Percentiles rank a stretch among this genome's conserved stretches.
Conservation (phyloP, 495 filamentous ascomycete genomes). For the Annulohypoxylon moriforme region DNA sequence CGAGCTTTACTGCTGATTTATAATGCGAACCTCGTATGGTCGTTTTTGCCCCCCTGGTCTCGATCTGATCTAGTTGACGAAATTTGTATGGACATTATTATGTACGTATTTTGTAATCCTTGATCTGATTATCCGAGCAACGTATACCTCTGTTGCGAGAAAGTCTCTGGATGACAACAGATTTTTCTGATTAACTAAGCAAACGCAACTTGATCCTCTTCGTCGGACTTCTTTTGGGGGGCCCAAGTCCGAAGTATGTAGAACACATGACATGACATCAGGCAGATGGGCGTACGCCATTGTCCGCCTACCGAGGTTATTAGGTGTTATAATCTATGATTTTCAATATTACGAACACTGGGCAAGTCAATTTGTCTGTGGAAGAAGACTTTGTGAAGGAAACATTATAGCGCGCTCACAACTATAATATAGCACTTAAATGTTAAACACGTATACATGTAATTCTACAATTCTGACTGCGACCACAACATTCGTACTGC, state of each 20-base stretch:
- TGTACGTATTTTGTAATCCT: background rate
- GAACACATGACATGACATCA: background rate
- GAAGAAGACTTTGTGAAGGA: background rate
- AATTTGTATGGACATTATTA: background rate
- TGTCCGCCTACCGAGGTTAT: background rate
- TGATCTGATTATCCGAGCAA: background rate
- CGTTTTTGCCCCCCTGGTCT: background rate
- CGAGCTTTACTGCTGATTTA: conserved; percentile 26
- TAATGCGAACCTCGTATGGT: conserved; percentile 11
- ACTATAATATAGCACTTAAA: background rate
- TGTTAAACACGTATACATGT: background rate
- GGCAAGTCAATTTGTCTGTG: background rate
- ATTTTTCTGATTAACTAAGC: conserved; percentile 11
- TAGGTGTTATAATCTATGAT: background rate
- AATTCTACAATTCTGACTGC: background rate
- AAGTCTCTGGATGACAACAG: conserved; percentile 29
- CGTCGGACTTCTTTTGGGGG: background rate
- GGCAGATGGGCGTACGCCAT: background rate
- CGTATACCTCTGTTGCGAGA: conserved; percentile 24
- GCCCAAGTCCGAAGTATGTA: background rate
- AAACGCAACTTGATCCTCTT: background rate
- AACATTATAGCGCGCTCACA: no score
- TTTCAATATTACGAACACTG: background rate
- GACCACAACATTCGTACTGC: no score
- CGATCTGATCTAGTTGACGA: background rate